Evolutionary conservation across 2,329 filamentous ascomycete genomes (phyloP).

Genomic region (Penicillium sp.): DNA sequence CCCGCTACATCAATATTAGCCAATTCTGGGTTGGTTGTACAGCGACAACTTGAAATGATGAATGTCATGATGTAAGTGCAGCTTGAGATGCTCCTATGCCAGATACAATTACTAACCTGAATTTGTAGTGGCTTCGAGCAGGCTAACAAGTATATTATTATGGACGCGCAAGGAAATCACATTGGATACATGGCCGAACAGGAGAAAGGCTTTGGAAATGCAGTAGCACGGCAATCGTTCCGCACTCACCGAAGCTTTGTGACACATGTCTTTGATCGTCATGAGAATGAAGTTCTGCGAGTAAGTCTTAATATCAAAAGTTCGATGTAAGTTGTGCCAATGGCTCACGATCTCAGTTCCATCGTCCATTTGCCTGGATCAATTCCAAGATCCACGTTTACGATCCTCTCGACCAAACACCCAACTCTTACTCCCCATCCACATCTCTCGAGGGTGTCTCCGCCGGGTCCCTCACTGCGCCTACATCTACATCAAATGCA

Average conservation of each 20-base stretch:
- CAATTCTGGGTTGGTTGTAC: conserved; percentile 64
- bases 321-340: not conserved
- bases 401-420: conserved; percentile 49
- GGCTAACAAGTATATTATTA: conserved; percentile 66
- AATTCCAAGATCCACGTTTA: conserved; percentile 61
- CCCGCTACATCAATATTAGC: conserved; percentile 60
- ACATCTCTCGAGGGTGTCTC: conserved; percentile 49
- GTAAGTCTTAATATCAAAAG: conserved; percentile 28
- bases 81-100: not conserved
- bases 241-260: conserved; percentile 65
- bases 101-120: conserved; percentile 2
- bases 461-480: conserved; percentile 42
- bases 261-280: conserved; percentile 64
- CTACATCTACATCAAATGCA: conserved; percentile 47
- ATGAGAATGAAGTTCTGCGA: conserved; percentile 62
- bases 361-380: conserved; percentile 66
- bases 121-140: conserved; percentile 61
- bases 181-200: conserved; percentile 67
- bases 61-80: conserved; percentile 58
- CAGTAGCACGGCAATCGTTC: conserved; percentile 61
- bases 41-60: conserved; percentile 66
- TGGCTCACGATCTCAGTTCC: conserved; percentile 47
- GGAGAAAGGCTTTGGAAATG: conserved; percentile 60
- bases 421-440: conserved; percentile 39
- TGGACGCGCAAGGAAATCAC: conserved; percentile 64